A percentile compares a stretch with the other conserved stretches of the same genome.
Evolutionary conservation across 2,329 filamentous ascomycete genomes (phyloP).

Genomic region (Verticillium alfalfae): DNA sequence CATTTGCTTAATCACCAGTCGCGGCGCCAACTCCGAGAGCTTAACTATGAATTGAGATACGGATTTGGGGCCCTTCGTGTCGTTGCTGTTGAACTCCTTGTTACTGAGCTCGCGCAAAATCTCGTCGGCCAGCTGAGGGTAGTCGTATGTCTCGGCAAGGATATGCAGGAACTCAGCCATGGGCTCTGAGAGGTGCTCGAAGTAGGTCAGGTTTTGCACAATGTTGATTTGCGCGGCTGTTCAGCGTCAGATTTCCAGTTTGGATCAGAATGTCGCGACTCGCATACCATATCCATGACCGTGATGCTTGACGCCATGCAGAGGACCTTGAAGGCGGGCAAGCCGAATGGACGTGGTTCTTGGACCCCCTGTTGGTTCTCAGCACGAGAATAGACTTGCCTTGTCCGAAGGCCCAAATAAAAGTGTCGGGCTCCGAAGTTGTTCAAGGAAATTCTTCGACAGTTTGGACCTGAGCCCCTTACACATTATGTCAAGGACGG

Average conservation of each 20-base stretch:
- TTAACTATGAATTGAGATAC: slow-evolving; percentile 91
- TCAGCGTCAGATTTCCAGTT: slow-evolving; percentile 17
- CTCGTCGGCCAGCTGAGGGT: slow-evolving; percentile 90
- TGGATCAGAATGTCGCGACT: slow-evolving; percentile 7
- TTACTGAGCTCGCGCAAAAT: slow-evolving; percentile 90
- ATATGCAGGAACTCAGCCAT: slow-evolving; percentile 99
- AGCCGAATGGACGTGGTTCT: slow-evolving; percentile 81
- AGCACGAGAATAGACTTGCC: slow-evolving; percentile 82
- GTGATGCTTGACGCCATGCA: slow-evolving; percentile 95
- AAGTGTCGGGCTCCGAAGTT: slow-evolving; percentile 92
- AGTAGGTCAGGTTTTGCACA: slow-evolving; percentile 95
- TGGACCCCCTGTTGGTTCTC: slow-evolving; percentile 89
- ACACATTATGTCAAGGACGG: slow-evolving; percentile 88
- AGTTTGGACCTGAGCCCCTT: slow-evolving; percentile 92
- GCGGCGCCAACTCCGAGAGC: slow-evolving; percentile 84
- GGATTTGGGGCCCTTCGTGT: slow-evolving; percentile 91
- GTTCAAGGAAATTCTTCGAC: slow-evolving; percentile 93
- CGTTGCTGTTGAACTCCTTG: slow-evolving; percentile 97
- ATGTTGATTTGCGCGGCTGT: slow-evolving; percentile 93
- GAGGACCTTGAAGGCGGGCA: slow-evolving; percentile 95
- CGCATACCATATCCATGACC: slow-evolving; percentile 84
- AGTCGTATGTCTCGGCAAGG: slow-evolving; percentile 93
- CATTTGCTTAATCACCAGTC: slow-evolving; percentile 96
- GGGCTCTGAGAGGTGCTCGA: slow-evolving; percentile 95
- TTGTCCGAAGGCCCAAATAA: slow-evolving; percentile 85